Percentiles rank a stretch among this genome's conserved stretches.
Evolutionary conservation across 2,329 filamentous ascomycete genomes (phyloP).

Genomic region (Parafenestella ontariensis): DNA sequence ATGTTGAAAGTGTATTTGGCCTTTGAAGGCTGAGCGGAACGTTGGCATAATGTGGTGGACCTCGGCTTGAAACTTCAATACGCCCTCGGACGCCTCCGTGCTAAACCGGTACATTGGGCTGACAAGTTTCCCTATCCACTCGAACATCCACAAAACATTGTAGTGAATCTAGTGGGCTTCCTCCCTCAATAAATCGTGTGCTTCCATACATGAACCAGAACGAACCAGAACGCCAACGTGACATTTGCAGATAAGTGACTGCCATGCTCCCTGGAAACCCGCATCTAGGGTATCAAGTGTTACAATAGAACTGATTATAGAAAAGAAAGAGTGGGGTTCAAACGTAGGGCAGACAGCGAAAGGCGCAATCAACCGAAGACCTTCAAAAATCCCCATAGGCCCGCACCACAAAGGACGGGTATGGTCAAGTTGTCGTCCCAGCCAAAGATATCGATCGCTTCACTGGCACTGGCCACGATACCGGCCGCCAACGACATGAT

Average conservation of each 20-base stretch:
- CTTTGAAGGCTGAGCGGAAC: constrained; percentile 3
- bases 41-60: constrained; percentile 4
- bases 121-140: constrained; percentile 11
- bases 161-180: constrained; percentile 1
- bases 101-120: constrained; percentile 16
- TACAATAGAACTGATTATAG: not conserved
- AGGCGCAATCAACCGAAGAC: constrained; percentile 66
- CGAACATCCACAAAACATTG: constrained; percentile 1
- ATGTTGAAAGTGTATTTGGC: constrained; percentile 7
- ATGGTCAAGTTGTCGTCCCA: constrained; percentile 99
- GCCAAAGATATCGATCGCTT: constrained; percentile 88
- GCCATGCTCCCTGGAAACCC: constrained; percentile 9
- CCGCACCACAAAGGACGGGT: constrained; percentile 85
- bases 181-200: not conserved
- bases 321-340: constrained; percentile 20
- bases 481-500: constrained; percentile 87
- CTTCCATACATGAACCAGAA: not conserved
- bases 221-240: constrained; percentile 14
- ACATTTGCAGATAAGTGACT: constrained; percentile 1
- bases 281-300: constrained; percentile 20
- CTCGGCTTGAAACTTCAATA: constrained; percentile 28
- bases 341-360: constrained; percentile 4
- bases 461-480: constrained; percentile 85
- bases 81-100: constrained; percentile 19
- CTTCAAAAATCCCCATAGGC: constrained; percentile 91